phyloP scores from a whole-genome alignment of 768 basidiomycete species.

The Trametes meyenii region DNA sequence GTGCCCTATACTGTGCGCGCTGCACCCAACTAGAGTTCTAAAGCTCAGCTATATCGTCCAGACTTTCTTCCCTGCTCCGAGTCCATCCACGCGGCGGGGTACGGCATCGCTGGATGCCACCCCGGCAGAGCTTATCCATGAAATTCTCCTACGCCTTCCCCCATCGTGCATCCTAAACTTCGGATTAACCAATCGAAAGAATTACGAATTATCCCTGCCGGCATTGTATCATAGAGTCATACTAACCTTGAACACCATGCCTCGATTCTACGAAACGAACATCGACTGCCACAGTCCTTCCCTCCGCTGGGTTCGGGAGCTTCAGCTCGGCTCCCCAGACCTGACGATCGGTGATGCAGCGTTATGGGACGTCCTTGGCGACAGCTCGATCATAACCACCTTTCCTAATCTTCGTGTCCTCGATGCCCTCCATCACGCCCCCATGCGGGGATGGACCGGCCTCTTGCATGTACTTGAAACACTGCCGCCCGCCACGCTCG shows the following conservation, averaged over 20 bases:
- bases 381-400: not conserved
- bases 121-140: constrained; percentile 1
- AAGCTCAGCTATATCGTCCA: not conserved
- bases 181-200: not conserved
- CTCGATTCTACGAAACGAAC: not conserved
- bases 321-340: not conserved
- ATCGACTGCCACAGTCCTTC: not conserved
- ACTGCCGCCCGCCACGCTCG: not conserved
- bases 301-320: not conserved
- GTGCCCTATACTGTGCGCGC: no score
- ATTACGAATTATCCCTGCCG: not conserved
- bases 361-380: not conserved
- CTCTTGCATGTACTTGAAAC: not conserved
- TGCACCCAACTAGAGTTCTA: not conserved
- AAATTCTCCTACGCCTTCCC: constrained; percentile 5
- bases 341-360: not conserved
- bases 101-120: not conserved
- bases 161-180: not conserved
- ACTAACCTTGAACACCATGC: not conserved
- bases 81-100: not conserved
- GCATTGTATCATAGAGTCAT: not conserved
- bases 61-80: not conserved
- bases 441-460: constrained; percentile 2
- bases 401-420: not conserved
- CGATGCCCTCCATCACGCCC: not conserved